phyloP scores from a whole-genome alignment of 148 eudicot genomes.

The Rhododendron williamsianum region DNA sequence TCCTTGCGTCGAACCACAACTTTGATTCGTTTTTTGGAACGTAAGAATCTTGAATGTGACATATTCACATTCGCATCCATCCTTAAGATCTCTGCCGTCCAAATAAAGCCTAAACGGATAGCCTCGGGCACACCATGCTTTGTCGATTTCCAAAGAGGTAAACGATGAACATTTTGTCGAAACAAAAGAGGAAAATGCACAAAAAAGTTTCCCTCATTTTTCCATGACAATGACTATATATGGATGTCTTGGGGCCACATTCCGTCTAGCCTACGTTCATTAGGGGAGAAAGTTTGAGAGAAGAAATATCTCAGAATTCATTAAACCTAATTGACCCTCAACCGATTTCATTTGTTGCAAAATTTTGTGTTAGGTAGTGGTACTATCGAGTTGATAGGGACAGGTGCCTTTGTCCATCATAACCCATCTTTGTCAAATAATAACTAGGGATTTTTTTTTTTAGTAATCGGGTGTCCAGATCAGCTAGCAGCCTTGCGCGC shows the following conservation, averaged over 20 bases:
- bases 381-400: neutral
- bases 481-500: rapidly evolving
- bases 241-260: neutral
- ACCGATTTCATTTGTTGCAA: neutral
- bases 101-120: too few relatives aligned
- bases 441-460: neutral
- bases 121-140: too few relatives aligned
- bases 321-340: neutral
- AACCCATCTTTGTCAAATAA: neutral
- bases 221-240: neutral
- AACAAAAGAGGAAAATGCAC: neutral
- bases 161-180: too few relatives aligned
- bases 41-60: too few relatives aligned
- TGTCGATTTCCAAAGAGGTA: too few relatives aligned
- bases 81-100: too few relatives aligned
- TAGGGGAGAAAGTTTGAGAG: neutral
- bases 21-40: too few relatives aligned
- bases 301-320: neutral
- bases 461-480: neutral
- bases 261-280: neutral
- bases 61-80: too few relatives aligned
- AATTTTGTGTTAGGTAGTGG: neutral
- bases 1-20: too few relatives aligned
- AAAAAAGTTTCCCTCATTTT: neutral
- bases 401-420: neutral